Percentiles rank a stretch among this genome's conserved stretches.
Evolutionary conservation across 2,329 filamentous ascomycete genomes (phyloP).

Genomic region (Aspergillus spinulosporus): DNA sequence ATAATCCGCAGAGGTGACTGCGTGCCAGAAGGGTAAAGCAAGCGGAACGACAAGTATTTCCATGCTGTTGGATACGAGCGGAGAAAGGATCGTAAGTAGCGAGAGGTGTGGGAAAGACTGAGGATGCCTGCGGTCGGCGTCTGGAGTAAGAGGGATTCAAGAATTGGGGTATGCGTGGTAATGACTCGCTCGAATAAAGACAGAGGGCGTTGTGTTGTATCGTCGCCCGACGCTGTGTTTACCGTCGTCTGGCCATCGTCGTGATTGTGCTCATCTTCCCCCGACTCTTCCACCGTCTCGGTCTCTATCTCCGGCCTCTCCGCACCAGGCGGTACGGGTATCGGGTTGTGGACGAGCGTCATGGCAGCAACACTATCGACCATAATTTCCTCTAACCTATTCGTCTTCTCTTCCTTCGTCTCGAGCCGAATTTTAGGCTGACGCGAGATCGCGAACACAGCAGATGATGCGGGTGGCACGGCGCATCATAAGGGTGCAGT

Average conservation of each 20-base stretch:
- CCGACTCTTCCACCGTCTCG: conserved; percentile 17
- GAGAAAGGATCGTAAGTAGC: conserved; percentile 56
- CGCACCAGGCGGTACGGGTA: conserved; percentile 10
- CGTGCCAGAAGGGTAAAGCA: conserved; percentile 45
- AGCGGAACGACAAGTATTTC: conserved; percentile 60
- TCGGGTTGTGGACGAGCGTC: conserved; percentile 19
- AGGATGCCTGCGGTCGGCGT: conserved; percentile 58
- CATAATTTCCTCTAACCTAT: conserved; percentile 1
- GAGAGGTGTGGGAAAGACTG: conserved; percentile 60
- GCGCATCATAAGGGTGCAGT: conserved; percentile 35
- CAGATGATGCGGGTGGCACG: conserved; percentile 28
- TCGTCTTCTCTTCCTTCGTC: conserved; percentile 6
- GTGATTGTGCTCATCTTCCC: conserved; percentile 17
- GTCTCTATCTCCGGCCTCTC: conserved; percentile 10
- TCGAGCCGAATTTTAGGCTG: conserved; percentile 22
- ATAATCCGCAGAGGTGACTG: conserved; percentile 34
- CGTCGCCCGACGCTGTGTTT: conserved; percentile 27
- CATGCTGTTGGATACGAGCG: conserved; percentile 60
- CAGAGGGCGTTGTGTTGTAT: conserved; percentile 31
- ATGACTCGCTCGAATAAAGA: conserved; percentile 57
- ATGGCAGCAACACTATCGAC: conserved; percentile 13
- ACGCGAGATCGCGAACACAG: conserved; percentile 34
- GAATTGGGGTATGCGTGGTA: conserved; percentile 57
- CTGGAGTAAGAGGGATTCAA: conserved; percentile 60
- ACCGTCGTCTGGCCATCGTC: conserved; percentile 22